Evolutionary conservation across 148 eudicot genomes (phyloP), one percentile per base, ranked within the genome.

Genomic region (Nepenthes gracilis): DNA sequence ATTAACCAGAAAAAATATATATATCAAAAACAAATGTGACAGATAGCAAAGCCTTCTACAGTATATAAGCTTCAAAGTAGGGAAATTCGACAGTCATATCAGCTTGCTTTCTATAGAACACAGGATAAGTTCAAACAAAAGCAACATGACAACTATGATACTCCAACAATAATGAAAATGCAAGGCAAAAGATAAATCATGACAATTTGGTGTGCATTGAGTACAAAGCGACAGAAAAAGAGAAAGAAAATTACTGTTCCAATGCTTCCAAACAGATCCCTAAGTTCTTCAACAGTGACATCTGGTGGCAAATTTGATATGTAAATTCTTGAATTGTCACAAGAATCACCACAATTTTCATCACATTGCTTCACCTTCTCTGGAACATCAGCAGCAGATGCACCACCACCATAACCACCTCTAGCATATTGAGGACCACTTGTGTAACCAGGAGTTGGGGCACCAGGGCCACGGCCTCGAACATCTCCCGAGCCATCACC

Each of bases 241-340:
- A 47, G 35, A 55, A 50, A 49, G 36, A 23, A 48, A 5, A 75
- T 83, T 77, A 93, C 99, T 37, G 81, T 90, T 80, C 99, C 99
- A 70, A 93, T 93, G 77, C 85, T 83, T 63, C 99, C 97, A 79
- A 93, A 93, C 62, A 93, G 89, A 0, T 83, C 86, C 69, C 77
- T 72, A 67, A 93, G 80, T 76, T 93, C 99, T 1, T 93, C 99
- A 52, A 64, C 47, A 5, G 95, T 73, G 63, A 88, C 86, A 84
- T 93, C 91, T 35, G 86, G 89, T 8, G 98, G 98, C 75, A 93
- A 77, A 75, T 93, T 93, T 48, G 98, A 93, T 60, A 93, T 82
- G 61, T 88, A 93, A 59, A 93, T 93, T 74, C 99, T 80, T 0
- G 97, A 55, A 61, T 93, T 93, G 67, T 86, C 95, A 74, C 99